phyloP scores from a whole-genome alignment of 2,329 filamentous ascomycete species.

The Trichophyton mentagrophytes region DNA sequence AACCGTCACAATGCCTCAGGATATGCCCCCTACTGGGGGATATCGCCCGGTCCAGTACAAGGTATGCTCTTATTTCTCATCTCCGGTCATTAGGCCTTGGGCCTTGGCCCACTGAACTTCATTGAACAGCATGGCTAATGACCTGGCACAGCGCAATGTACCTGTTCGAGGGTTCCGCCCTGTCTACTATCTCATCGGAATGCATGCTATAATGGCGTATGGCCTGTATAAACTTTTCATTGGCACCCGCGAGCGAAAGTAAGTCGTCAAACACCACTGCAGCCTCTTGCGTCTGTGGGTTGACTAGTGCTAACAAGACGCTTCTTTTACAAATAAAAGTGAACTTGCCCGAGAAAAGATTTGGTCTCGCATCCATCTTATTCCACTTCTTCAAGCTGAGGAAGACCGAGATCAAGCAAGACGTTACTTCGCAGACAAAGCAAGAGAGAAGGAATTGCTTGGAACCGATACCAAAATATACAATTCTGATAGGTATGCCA shows the following conservation, averaged over 20 bases:
- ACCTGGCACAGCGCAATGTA: constrained; percentile 60
- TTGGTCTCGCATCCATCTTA: constrained; percentile 92
- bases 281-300: neutral
- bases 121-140: constrained; percentile 1
- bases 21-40: constrained; percentile 90
- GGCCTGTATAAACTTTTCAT: constrained; percentile 78
- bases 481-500: constrained; percentile 67
- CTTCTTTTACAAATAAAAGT: constrained; percentile 35
- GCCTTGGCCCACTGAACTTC: neutral
- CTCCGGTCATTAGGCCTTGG: neutral
- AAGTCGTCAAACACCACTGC: constrained; percentile 27
- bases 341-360: constrained; percentile 95
- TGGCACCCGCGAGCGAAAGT: constrained; percentile 87
- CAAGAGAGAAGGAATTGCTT: constrained; percentile 78
- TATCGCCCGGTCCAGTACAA: constrained; percentile 97
- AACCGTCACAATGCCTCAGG: constrained; percentile 66
- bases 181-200: constrained; percentile 60
- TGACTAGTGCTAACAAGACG: neutral
- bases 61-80: constrained; percentile 40
- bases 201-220: constrained; percentile 69
- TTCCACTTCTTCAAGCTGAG: constrained; percentile 86
- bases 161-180: constrained; percentile 84
- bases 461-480: constrained; percentile 77
- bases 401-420: constrained; percentile 92
- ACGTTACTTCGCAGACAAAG: constrained; percentile 72